Conservation (phyloP, 2,329 filamentous ascomycete species). For the Thielaviopsis euricoi region DNA sequence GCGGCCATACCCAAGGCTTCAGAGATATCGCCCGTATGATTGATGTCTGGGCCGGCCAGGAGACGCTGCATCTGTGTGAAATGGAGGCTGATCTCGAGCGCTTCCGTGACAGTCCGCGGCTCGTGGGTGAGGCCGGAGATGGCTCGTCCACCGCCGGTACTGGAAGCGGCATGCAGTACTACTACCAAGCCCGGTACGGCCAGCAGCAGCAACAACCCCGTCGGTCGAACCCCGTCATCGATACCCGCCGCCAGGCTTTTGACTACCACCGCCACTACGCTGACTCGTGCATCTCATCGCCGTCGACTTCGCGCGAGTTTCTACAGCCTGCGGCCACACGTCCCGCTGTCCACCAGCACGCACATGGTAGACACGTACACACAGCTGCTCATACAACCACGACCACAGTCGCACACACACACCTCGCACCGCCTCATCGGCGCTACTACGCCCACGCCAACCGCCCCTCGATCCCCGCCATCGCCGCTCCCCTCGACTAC, state of each 20-base stretch:
- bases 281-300: background rate
- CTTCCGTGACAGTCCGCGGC: constrained; percentile 23
- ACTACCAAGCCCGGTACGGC: background rate
- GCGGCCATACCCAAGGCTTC: constrained; percentile 46
- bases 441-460: constrained; percentile 2
- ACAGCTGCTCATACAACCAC: too few species aligned
- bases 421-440: constrained; percentile 4
- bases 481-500: background rate
- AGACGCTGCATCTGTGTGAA: constrained; percentile 36
- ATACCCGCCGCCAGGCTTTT: background rate
- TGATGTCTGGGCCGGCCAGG: constrained; percentile 42
- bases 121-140: background rate
- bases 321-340: background rate
- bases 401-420: too few species aligned
- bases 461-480: too few species aligned
- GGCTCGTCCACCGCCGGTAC: background rate
- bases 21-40: constrained; percentile 41
- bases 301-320: background rate
- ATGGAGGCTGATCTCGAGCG: constrained; percentile 45
- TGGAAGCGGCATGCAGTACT: background rate
- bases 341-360: background rate
- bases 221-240: background rate
- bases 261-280: background rate
- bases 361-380: background rate
- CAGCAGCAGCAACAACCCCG: background rate